Evolutionary conservation across 2,329 filamentous ascomycete genomes (phyloP), one percentile per base, ranked within the genome.

Genomic region (Gnomoniopsis smithogilvyi): DNA sequence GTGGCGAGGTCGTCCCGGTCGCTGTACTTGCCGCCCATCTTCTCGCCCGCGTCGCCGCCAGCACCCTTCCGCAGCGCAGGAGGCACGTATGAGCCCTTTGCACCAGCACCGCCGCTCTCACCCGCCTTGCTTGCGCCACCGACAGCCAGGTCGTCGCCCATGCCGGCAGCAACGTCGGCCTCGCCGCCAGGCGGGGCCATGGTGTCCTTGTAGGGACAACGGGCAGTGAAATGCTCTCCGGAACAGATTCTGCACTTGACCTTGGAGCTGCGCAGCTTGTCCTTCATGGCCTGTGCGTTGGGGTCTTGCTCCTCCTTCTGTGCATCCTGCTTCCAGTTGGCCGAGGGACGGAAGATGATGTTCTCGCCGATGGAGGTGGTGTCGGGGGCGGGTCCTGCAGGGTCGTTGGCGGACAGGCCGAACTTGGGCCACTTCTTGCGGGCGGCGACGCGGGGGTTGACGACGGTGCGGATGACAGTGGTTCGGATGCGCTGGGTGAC

Each of bases 231-330:
- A 86, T 99, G 95, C 82, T 99, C 95, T 73, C 94, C 95, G 74
- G 88, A 91, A 81, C 95, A 99, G 74, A 99, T 98, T 84, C 95
- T 90, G 79, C 95, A 99, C 85, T 98, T 98, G 83, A 99, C 96
- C 82, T 97, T 96, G 86, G 97, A 96, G 81, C 97, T 93, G 86
- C 95, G 96, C 71, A 98, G 83, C 80, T 91, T 89, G 72, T 88
- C 85, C 79, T 90, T 90, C 79, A 89, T 84, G 69, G 82, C 82
- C 77, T 89, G 86, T 69, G 89, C 87, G 75, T 91, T 89, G 70
- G 83, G 78, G 69, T 87, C 86, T 72, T 86, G 85, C 78, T 86
- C 84, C 78, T 94, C 90, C 73, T 73, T 90, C 78, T 91, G 91
- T 73, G 89, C 88, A 66, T 91, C 91, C 71, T 90, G 87, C 81